Conservation (phyloP, 805 yeast species). For the Metschnikowia colocasiae region DNA sequence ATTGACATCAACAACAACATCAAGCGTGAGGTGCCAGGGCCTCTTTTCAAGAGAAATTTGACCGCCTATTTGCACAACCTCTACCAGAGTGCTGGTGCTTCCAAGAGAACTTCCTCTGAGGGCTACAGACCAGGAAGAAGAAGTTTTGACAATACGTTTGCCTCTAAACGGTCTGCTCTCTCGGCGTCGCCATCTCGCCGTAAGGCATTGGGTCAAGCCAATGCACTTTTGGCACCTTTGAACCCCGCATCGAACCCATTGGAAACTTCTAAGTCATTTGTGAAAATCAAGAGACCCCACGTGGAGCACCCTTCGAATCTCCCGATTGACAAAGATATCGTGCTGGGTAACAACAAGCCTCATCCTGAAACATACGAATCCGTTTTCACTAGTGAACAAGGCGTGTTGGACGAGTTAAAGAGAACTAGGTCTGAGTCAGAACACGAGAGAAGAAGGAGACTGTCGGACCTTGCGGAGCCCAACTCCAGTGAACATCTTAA, state of each 20-base stretch:
- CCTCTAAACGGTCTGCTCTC: conserved; percentile 9
- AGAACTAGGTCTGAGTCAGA: neutral
- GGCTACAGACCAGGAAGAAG: conserved; percentile 4
- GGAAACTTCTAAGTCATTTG: conserved; percentile 59
- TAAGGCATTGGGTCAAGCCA: conserved; percentile 9
- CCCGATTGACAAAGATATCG: conserved; percentile 15
- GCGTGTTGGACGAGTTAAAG: conserved; percentile 32
- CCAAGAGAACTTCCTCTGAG: conserved; percentile 45
- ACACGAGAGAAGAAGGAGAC: conserved; percentile 10
- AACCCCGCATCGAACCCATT: conserved; percentile 71
- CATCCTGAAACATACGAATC: conserved; percentile 26
- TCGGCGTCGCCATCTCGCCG: conserved; percentile 15
- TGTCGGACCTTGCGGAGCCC: conserved; percentile 14
- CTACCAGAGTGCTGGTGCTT: conserved; percentile 35
- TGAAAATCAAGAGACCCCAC: conserved; percentile 60
- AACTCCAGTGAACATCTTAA: conserved; percentile 3
- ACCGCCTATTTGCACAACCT: conserved; percentile 64
- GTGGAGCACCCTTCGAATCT: conserved; percentile 7
- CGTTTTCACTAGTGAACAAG: conserved; percentile 45
- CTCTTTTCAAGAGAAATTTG: conserved; percentile 64
- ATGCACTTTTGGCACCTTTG: conserved; percentile 18
- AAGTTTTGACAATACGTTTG: neutral
- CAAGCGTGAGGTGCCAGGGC: conserved; percentile 73
- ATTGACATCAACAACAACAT: conserved; percentile 87
- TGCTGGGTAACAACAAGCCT: conserved; percentile 11